Conservation (phyloP, 2,329 filamentous ascomycete genomes). For the Diaporthe batatas region DNA sequence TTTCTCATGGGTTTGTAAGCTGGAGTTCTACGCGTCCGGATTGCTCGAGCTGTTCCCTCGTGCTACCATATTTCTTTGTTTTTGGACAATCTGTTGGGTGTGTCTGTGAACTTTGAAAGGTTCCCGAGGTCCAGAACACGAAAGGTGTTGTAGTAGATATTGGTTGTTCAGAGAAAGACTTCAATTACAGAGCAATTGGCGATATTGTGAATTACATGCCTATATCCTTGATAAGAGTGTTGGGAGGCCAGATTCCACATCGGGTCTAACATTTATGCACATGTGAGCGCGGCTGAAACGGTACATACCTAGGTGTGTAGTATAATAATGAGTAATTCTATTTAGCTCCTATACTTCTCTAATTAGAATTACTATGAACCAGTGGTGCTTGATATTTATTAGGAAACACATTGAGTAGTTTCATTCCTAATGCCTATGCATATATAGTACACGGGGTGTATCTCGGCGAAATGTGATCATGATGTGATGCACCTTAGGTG, state of each 20-base stretch:
- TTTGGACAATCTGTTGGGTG: background rate
- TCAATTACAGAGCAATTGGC: background rate
- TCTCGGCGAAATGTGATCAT: too few relatives aligned
- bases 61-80: conserved; percentile 10
- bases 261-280: background rate
- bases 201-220: background rate
- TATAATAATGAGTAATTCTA: background rate
- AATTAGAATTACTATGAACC: background rate
- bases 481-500: too few relatives aligned
- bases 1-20: background rate
- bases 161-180: background rate
- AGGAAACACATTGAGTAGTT: background rate
- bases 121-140: conserved; percentile 12
- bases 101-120: background rate
- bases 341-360: background rate
- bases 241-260: background rate
- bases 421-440: too few relatives aligned
- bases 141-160: background rate
- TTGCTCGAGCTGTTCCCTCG: background rate
- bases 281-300: background rate
- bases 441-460: too few relatives aligned
- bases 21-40: background rate
- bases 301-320: too few relatives aligned
- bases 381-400: background rate
- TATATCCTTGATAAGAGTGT: background rate